Percentiles rank a stretch among this genome's conserved stretches.
Evolutionary conservation across 352 stramenopile genomes (phyloP).

Genomic region (Pythium monospermum): DNA sequence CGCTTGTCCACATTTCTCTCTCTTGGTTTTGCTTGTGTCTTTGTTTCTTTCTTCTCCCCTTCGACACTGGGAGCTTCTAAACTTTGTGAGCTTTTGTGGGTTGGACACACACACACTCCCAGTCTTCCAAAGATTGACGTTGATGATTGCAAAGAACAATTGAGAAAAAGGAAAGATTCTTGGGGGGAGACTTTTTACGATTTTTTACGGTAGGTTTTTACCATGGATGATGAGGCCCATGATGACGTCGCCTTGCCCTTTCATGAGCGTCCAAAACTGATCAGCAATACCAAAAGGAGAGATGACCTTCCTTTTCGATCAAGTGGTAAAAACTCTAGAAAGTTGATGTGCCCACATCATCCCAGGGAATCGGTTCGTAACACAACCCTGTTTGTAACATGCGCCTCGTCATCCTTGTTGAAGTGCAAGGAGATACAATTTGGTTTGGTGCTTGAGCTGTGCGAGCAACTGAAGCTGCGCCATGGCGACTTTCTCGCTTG

Average conservation of each 20-base stretch:
- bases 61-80: background rate
- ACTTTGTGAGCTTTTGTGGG: background rate
- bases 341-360: no score
- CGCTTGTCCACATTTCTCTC: constrained; percentile 22
- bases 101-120: constrained; percentile 3
- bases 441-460: constrained; percentile 79
- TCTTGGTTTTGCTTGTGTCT: no score
- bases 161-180: constrained; percentile 22
- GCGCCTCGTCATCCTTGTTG: constrained; percentile 19
- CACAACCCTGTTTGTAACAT: background rate
- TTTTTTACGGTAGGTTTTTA: constrained; percentile 19
- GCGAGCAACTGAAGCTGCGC: constrained; percentile 48
- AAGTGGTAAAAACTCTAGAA: no score
- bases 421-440: constrained; percentile 72
- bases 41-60: background rate
- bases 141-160: constrained; percentile 4
- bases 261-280: no score
- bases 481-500: constrained; percentile 29
- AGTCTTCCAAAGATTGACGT: constrained; percentile 16
- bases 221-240: background rate
- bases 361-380: background rate
- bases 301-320: no score
- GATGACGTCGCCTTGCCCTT: no score
- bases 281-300: no score
- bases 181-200: no score